Evolutionary conservation across 257 asterid species (phyloP).

Genomic region (Marsdenia floribunda): DNA sequence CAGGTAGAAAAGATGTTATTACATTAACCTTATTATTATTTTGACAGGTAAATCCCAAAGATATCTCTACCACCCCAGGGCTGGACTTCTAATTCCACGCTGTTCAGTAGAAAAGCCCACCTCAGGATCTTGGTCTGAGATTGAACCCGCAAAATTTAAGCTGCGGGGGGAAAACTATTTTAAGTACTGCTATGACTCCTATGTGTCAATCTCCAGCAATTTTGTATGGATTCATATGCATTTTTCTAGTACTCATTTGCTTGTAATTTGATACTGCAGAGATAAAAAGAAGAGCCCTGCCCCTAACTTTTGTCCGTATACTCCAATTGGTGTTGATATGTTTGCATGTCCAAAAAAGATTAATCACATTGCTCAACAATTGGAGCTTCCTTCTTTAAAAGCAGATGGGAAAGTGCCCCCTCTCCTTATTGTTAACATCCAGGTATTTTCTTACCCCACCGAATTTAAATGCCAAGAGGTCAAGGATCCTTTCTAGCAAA

Average conservation of each 20-base stretch:
- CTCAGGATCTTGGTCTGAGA: conserved; percentile 75
- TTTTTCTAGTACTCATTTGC: conserved; percentile 1
- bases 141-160: conserved; percentile 76
- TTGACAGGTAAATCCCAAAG: conserved; percentile 58
- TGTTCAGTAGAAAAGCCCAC: conserved; percentile 61
- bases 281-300: conserved; percentile 92
- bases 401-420: conserved; percentile 57
- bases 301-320: conserved; percentile 62
- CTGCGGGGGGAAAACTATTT: conserved; percentile 86
- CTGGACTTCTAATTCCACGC: conserved; percentile 68
- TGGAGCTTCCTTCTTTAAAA: conserved; percentile 70
- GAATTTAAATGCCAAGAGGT: neutral
- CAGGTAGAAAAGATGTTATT: conserved; percentile 3
- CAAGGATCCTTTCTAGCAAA: neutral
- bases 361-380: conserved; percentile 85
- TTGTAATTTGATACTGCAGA: conserved; percentile 41
- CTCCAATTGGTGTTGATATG: conserved; percentile 88
- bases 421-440: conserved; percentile 83
- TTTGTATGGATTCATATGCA: conserved; percentile 1
- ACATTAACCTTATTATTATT: conserved; percentile 13
- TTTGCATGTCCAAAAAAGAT: conserved; percentile 66
- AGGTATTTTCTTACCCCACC: conserved; percentile 32
- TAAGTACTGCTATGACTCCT: conserved; percentile 42
- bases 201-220: neutral
- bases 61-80: conserved; percentile 74